Base-by-base conservation (phyloP, 495 filamentous ascomycete genomes). In the Talaromyces thailandensis region DNA sequence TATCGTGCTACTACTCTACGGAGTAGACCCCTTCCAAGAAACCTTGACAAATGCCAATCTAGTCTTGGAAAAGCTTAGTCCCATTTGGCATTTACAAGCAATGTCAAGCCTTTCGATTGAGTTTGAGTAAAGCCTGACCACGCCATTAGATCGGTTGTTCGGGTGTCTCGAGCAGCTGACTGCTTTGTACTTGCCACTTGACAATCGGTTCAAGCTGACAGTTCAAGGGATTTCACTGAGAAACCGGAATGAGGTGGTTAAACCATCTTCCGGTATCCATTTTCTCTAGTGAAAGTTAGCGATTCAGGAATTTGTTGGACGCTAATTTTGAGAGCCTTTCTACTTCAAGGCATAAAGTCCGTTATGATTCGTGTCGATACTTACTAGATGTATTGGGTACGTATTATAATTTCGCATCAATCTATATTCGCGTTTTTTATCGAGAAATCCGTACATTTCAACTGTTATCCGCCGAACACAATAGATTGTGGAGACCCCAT, bases 51-150 rank as follows among this genome's bases (percentile, higher is more conserved):
- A 55, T 14, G 23, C n/a, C 21, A 23, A 55, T 29, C 23, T 55
- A 55, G 23, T 55, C 26, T 55, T 55, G 51, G 51, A 25, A 55
- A 55, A 55, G 51, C 51, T 55, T 55, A 55, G 51, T 55, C 23
- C 16, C 26, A 28, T 55, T 55, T 55, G 51, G 51, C 51, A 11
- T 55, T 25, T n/a, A 28, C 51, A 28, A 55, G 26, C 51, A 55
- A 40, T 40, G 11, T 16, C 35, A 40, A 40, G 35, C 35, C 14
- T 40, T 40, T 40, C 16, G 11, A 40, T 40, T 40, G 14, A 6
- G 35, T 40, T 40, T 40, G 35, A 40, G 3, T 40, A 4, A 40
- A 40, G 12, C 14, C 16, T 40, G 35, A 40, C 12, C 35, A 40
- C 14, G 9, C 16, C 11, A 40, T 16, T 40, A n/a, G 35, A 40